These are phyloP conservation scores for Aspergillus glaucus DNA, from an alignment of 2,329 filamentous ascomycete species.

Conservation along the genomic window DNA sequence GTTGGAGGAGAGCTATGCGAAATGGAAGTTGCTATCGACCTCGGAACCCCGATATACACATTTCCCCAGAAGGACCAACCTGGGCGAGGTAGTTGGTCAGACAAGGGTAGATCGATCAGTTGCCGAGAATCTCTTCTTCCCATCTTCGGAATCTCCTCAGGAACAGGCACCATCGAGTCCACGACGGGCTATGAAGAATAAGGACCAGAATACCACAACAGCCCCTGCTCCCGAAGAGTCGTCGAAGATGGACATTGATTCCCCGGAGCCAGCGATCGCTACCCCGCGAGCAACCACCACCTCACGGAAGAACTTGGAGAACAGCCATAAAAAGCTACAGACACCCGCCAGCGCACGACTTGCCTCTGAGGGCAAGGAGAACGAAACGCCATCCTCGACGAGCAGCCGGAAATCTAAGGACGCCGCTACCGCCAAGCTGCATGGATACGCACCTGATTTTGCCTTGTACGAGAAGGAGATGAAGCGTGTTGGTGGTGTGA, in stretches of 20 bases:
- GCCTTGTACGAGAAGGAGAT: constrained; percentile 87
- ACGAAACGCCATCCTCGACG: constrained; percentile 69
- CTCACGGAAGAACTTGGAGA: constrained; percentile 21
- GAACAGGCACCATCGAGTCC: constrained; percentile 11
- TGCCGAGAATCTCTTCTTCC: constrained; percentile 63
- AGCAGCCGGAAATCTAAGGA: constrained; percentile 83
- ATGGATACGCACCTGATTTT: constrained; percentile 75
- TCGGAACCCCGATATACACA: constrained; percentile 72
- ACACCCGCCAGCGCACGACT: constrained; percentile 52
- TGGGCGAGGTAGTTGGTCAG: constrained; percentile 87
- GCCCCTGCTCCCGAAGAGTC: constrained; percentile 13
- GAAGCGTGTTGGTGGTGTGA: constrained; percentile 67
- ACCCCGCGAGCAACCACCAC: constrained; percentile 24
- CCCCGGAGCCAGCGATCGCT: constrained; percentile 12
- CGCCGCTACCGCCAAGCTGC: constrained; percentile 69
- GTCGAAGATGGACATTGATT: constrained; percentile 12
- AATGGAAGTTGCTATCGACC: constrained; percentile 68
- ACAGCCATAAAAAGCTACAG: constrained; percentile 27
- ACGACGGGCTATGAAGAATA: constrained; percentile 28
- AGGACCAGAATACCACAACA: constrained; percentile 27
- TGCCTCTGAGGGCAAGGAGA: constrained; percentile 65
- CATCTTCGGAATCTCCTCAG: constrained; percentile 27
- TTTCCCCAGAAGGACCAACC: constrained; percentile 82
- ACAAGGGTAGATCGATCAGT: constrained; percentile 70
- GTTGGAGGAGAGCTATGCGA: constrained; percentile 95